Base-by-base conservation (phyloP, 1,284 basidiomycete species). In the Ganoderma lingzhi region DNA sequence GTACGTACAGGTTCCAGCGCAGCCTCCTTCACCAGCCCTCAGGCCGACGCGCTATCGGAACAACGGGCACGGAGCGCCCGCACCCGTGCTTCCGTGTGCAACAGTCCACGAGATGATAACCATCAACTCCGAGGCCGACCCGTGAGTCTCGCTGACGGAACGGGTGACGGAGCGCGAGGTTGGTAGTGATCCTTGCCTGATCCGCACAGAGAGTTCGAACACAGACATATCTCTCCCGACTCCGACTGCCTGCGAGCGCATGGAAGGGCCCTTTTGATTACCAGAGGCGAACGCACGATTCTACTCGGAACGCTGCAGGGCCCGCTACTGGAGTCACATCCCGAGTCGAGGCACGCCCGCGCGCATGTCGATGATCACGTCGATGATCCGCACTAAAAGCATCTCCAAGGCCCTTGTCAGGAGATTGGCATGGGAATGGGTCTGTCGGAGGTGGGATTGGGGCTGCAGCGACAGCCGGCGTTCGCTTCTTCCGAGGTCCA, bases 401-500 rank as follows among this genome's bases (percentile, higher is more conserved):
- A 35, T 32, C 30, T 45, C 44, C 14, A 48, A 23, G 48, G 69
- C 60, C 67, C 37, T 68, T 68, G 53, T 65, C 67, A 63, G 67
- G 37, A n/a, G 37, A 53, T 28, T 53, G 48, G 35, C 15, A 39
- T 59, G 56, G 56, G n/a, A 32, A 59, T 59, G 56, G 37, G 56
- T 12, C 56, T 39, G 35, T 59, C 35, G 32, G 35, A 23, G 37
- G 56, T 35, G 35, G 35, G 32, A 59, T 39, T 59, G 37, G 56
- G 56, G 56, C 32, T 59, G 35, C 37, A 39, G 35, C 56, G 37
- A 59, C n/a, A 23, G 37, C 37, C 56, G 37, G 56, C 19, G 42
- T 68, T 64, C 67, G 70, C 72, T 73, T 73, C 72, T 73, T 73
- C 72, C 66, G 70, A 73, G 72, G 72, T 68, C 72, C 66, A 68